Evolutionary conservation across 2,329 filamentous ascomycete species (phyloP).

Genomic region (Aspergillus calidoustus): DNA sequence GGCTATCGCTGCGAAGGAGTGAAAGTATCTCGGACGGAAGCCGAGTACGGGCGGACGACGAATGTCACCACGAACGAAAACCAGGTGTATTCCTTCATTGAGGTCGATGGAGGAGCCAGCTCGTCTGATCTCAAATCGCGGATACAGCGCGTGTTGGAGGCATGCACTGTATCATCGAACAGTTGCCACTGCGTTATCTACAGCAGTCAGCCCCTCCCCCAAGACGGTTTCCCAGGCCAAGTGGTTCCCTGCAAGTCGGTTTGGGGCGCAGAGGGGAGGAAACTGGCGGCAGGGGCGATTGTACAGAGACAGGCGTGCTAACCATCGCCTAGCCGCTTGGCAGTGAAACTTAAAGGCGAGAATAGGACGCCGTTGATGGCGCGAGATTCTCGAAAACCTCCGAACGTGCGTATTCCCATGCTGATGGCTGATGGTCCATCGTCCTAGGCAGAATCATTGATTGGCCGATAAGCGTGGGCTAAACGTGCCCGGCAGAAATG

Average conservation of each 20-base stretch:
- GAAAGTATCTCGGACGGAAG: conserved; percentile 24
- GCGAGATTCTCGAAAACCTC: conserved; percentile 16
- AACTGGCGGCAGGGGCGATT: conserved; percentile 42
- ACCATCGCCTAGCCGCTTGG: not conserved
- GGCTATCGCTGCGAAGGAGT: conserved; percentile 56
- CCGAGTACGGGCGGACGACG: conserved; percentile 23
- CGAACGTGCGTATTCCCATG: conserved; percentile 1
- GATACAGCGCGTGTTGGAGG: conserved; percentile 31
- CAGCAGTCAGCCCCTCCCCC: conserved; percentile 32
- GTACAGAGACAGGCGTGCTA: conserved; percentile 30
- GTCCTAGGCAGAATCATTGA: not conserved
- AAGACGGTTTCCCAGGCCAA: conserved; percentile 36
- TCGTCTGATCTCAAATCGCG: conserved; percentile 25
- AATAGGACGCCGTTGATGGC: not conserved
- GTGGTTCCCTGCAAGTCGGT: conserved; percentile 48
- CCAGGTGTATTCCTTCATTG: conserved; percentile 36
- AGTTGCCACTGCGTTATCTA: conserved; percentile 41
- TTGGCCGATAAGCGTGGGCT: conserved; percentile 19
- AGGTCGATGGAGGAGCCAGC: conserved; percentile 30
- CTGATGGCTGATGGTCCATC: not conserved
- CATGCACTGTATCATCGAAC: conserved; percentile 15
- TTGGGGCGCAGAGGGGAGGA: conserved; percentile 42
- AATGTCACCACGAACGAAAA: conserved; percentile 30
- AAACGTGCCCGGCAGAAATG: conserved; percentile 6
- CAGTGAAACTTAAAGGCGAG: not conserved